Conservation (phyloP, 148 eudicot genomes). For the Spergularia marina region DNA sequence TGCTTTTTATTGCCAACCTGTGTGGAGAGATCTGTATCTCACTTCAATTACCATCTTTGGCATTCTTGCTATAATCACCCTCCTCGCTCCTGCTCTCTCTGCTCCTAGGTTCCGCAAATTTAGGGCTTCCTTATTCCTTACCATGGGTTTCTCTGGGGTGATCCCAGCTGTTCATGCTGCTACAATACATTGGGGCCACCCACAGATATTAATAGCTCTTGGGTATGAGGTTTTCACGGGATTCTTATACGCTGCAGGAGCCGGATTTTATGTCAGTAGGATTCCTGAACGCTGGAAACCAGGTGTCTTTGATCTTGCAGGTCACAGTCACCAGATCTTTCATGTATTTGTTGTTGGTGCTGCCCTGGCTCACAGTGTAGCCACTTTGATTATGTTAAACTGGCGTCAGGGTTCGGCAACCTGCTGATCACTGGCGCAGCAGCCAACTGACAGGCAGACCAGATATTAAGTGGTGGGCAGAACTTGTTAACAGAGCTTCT, state of each 20-base stretch:
- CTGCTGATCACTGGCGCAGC: constrained; percentile 25
- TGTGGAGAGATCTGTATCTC: constrained; percentile 54
- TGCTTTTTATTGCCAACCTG: constrained; percentile 57
- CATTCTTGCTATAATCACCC: constrained; percentile 51
- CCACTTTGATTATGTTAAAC: constrained; percentile 58
- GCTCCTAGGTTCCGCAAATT: constrained; percentile 54
- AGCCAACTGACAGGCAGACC: background rate
- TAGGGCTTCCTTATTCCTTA: constrained; percentile 64
- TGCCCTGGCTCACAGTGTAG: constrained; percentile 65
- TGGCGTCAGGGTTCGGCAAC: constrained; percentile 50
- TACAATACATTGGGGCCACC: constrained; percentile 43
- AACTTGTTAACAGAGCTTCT: background rate
- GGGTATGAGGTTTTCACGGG: constrained; percentile 73
- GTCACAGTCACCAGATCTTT: constrained; percentile 92
- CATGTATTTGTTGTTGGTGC: constrained; percentile 82
- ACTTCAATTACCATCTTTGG: constrained; percentile 57
- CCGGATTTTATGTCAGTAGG: constrained; percentile 58
- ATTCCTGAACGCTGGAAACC: constrained; percentile 87
- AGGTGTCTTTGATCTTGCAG: constrained; percentile 77
- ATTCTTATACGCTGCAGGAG: constrained; percentile 63
- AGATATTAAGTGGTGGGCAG: background rate
- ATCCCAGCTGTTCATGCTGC: constrained; percentile 77
- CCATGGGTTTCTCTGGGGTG: constrained; percentile 84
- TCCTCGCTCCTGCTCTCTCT: constrained; percentile 66
- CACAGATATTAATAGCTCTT: constrained; percentile 55